Conservation (phyloP, 345 rosid genomes). For the Dimocarpus longan region DNA sequence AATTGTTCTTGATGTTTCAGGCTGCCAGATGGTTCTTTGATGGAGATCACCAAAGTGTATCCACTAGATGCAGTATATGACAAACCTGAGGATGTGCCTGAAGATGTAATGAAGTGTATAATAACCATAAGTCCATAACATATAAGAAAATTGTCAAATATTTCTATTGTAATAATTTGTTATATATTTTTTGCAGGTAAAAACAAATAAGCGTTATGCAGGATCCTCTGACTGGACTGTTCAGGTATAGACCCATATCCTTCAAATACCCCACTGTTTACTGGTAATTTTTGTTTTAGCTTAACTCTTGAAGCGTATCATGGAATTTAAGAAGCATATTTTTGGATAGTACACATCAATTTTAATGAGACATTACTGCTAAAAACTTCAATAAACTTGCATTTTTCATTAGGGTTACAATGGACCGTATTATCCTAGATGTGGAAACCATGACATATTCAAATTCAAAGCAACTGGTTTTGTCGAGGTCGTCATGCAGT, state of each 20-base stretch:
- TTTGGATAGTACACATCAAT: not conserved
- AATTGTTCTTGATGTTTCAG: constrained; percentile 38
- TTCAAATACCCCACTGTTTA: not conserved
- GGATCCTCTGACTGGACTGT: constrained; percentile 96
- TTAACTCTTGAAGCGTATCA: not conserved
- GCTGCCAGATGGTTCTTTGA: constrained; percentile 88
- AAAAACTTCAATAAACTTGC: not conserved
- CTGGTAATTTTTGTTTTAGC: no score
- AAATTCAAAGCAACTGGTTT: not conserved
- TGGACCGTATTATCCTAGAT: not conserved
- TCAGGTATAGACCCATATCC: constrained; percentile 48
- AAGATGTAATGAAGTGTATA: constrained; percentile 63
- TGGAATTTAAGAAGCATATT: not conserved
- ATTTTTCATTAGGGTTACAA: not conserved
- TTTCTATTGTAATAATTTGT: constrained; percentile 4
- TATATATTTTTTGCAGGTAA: constrained; percentile 54
- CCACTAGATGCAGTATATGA: constrained; percentile 93
- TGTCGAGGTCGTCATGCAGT: not conserved
- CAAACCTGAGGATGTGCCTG: constrained; percentile 80
- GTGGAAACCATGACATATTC: not conserved
- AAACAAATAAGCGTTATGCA: constrained; percentile 86
- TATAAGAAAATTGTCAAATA: constrained; percentile 3
- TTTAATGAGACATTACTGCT: not conserved
- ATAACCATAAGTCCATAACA: constrained; percentile 1
- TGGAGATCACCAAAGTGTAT: constrained; percentile 91